Percentiles rank a stretch among this genome's conserved stretches.
Evolutionary conservation across 176 grass and related monocot species (phyloP).

Genomic region (Triticum dicoccoides): DNA sequence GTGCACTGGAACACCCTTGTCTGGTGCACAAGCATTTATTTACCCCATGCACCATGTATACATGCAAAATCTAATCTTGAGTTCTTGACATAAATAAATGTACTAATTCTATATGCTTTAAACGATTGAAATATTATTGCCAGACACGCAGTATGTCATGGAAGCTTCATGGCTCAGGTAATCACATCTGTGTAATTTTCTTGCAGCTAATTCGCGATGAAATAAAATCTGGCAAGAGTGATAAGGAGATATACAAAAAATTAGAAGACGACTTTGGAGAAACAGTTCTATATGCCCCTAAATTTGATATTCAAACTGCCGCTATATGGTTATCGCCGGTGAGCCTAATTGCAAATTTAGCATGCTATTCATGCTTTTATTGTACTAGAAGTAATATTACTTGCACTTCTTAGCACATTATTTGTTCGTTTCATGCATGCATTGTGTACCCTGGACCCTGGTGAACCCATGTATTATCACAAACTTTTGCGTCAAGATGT

Average conservation of each 20-base stretch:
- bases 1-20: too few species aligned
- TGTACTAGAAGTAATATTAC: not conserved
- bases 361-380: not conserved
- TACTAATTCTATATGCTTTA: too few species aligned
- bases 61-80: too few species aligned
- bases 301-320: slow-evolving; percentile 96
- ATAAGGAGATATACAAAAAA: slow-evolving; percentile 83
- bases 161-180: not conserved
- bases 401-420: not conserved
- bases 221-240: slow-evolving; percentile 68
- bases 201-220: slow-evolving; percentile 89
- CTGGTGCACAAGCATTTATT: too few species aligned
- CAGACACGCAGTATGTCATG: too few species aligned
- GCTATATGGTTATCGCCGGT: slow-evolving; percentile 91
- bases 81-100: too few species aligned
- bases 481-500: not conserved
- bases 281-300: slow-evolving; percentile 79
- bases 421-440: not conserved
- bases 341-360: not conserved
- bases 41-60: too few species aligned
- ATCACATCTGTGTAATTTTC: not conserved
- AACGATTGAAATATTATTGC: too few species aligned
- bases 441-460: not conserved
- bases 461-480: not conserved
- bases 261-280: slow-evolving; percentile 76